Evolutionary conservation across 768 basidiomycete genomes (phyloP).

Genomic region (Mycena chlorophos): DNA sequence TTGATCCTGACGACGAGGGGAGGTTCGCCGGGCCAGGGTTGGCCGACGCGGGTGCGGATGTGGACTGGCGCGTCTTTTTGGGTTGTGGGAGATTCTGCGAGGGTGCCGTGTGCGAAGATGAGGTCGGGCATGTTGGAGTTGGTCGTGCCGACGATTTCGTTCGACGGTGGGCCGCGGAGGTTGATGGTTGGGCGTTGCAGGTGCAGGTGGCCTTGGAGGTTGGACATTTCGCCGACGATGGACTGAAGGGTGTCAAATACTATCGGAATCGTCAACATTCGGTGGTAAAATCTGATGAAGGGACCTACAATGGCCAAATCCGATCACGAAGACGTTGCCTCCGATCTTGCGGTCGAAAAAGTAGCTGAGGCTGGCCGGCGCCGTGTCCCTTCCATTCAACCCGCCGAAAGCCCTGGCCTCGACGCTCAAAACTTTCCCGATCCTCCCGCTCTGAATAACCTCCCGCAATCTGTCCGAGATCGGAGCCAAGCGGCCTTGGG

Average conservation of each 20-base stretch:
- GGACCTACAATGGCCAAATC: constrained; percentile 10
- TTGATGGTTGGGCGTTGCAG: constrained; percentile 9
- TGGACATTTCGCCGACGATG: constrained; percentile 20
- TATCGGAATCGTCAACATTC: constrained; percentile 13
- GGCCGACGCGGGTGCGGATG: constrained; percentile 17
- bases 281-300: not conserved
- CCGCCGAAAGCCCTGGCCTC: not conserved
- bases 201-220: not conserved
- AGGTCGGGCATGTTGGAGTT: constrained; percentile 19
- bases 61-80: constrained; percentile 19
- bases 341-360: constrained; percentile 6
- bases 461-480: constrained; percentile 8
- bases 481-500: constrained; percentile 23
- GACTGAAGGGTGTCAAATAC: constrained; percentile 15
- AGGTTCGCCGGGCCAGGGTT: not conserved
- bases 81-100: constrained; percentile 1
- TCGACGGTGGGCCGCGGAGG: constrained; percentile 18
- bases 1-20: constrained; percentile 17
- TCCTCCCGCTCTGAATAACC: constrained; percentile 17
- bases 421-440: constrained; percentile 16
- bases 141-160: constrained; percentile 9
- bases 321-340: constrained; percentile 11
- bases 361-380: constrained; percentile 12
- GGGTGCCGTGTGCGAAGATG: constrained; percentile 15
- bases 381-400: constrained; percentile 1